Percentiles rank a stretch among this genome's conserved stretches.
These are phyloP conservation scores for Phoma sp. DNA, from an alignment of 2,329 filamentous ascomycete genomes.

Conservation along the genomic window DNA sequence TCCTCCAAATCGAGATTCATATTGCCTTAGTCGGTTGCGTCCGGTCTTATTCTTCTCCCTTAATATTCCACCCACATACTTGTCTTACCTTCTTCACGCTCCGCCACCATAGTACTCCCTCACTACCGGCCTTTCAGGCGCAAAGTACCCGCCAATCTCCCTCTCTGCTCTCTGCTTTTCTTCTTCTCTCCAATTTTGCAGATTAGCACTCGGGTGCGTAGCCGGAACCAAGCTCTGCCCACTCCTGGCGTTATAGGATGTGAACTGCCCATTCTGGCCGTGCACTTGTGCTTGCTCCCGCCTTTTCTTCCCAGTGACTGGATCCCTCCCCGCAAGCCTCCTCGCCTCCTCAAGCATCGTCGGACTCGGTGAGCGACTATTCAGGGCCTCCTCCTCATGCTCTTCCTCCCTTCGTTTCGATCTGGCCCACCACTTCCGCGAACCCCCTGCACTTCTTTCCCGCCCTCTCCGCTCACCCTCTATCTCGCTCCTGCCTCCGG, in stretches of 20 bases:
- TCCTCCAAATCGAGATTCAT: too few species aligned
- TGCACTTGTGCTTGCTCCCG: not conserved
- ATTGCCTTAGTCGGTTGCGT: too few species aligned
- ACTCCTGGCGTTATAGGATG: too few species aligned
- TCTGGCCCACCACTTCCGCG: too few species aligned
- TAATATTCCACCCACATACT: too few species aligned
- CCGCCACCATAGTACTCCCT: not conserved
- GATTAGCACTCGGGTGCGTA: too few species aligned
- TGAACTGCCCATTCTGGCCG: not conserved
- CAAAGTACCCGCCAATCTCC: not conserved
- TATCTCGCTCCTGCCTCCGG: too few species aligned
- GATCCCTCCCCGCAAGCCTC: not conserved
- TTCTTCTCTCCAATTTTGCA: not conserved
- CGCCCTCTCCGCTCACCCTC: not conserved
- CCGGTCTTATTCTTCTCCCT: too few species aligned
- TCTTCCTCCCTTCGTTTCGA: too few species aligned
- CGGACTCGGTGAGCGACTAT: not conserved
- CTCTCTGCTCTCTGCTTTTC: not conserved
- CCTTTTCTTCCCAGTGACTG: not conserved
- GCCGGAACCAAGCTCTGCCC: too few species aligned
- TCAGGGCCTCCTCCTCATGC: too few species aligned
- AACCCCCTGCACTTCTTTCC: not conserved
- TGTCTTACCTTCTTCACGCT: too few species aligned
- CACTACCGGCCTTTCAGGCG: not conserved
- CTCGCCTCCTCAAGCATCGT: not conserved